Evolutionary conservation across 2,329 filamentous ascomycete genomes (phyloP).

Genomic region (Trichothecium sympodiale): DNA sequence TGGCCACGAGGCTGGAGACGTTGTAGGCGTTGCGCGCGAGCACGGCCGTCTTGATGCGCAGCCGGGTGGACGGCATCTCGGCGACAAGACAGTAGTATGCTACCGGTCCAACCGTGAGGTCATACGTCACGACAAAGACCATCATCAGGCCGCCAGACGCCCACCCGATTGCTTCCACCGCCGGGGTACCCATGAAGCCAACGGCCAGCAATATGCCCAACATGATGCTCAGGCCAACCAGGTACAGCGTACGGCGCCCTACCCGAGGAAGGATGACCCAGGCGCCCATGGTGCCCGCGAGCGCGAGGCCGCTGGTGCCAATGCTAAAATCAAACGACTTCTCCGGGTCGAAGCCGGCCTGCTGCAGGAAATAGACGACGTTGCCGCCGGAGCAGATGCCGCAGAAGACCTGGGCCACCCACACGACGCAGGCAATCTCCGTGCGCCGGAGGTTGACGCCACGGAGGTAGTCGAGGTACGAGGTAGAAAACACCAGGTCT

Average conservation of each 20-base stretch:
- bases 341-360: constrained; percentile 23
- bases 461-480: constrained; percentile 31
- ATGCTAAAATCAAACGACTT: constrained; percentile 26
- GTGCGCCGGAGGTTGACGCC: constrained; percentile 30
- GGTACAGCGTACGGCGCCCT: constrained; percentile 27
- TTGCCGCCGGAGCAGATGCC: constrained; percentile 21
- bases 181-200: constrained; percentile 34
- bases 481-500: too few relatives aligned
- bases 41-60: constrained; percentile 77
- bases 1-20: constrained; percentile 3
- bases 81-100: constrained; percentile 71
- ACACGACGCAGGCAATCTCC: constrained; percentile 24
- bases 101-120: constrained; percentile 70
- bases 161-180: constrained; percentile 37
- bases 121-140: constrained; percentile 62
- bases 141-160: constrained; percentile 66
- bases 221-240: constrained; percentile 28
- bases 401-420: constrained; percentile 22
- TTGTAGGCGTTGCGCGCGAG: constrained; percentile 45
- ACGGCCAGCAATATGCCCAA: constrained; percentile 32
- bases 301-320: constrained; percentile 20
- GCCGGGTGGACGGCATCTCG: constrained; percentile 62
- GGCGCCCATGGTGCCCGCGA: constrained; percentile 24
- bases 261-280: constrained; percentile 24
- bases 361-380: constrained; percentile 29